Base-by-base conservation (phyloP, 805 yeast species). In the Hanseniaspora vineae region DNA sequence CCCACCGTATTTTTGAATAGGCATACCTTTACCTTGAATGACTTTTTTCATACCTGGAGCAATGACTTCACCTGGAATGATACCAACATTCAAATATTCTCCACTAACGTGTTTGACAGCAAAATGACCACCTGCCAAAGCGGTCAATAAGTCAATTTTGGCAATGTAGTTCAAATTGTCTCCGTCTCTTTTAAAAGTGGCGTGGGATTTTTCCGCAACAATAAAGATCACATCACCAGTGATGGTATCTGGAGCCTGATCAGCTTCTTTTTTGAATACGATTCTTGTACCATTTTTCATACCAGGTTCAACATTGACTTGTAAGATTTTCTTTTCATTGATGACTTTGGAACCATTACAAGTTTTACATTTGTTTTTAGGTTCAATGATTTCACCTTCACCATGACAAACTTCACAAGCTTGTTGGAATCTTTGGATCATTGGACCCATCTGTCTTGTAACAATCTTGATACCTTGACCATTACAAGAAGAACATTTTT, bases 401-500 rank as follows among this genome's bases (percentile, higher is more conserved):
- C 97, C 98, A 55, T 78, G 70, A 80, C 99, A 92, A 50, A 69
- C 81, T 57, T 84, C 90, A 83, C 99, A 92, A 47, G 79, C 80
- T 43, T 94, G 80, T 72, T 92, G 97, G 79, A 85, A 85, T 75
- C 96, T 84, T 73, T 92, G 99, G 61, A 92, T 84, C 89, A 92
- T 87, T 55, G 96, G 96, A 58, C 99, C 99, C 96, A 92, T 89
- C 70, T 92, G 97, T 73, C 95, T 84, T 46, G 96, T 86, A 55
- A 88, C 83, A 55, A 90, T 82, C 68, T 78, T 85, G 66, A 82
- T 69, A 77, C 99, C 99, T 58, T 77, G 75, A 68, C 99, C 99
- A 62, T 78, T 76, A 80, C 99, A 92, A 39, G 78, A 65, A 46
- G 79, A 55, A 80, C 99, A 92, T 59, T 79, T 79, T 72, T 83